Conservation (phyloP, 305 asterid species). For the Solanum hybrid region DNA sequence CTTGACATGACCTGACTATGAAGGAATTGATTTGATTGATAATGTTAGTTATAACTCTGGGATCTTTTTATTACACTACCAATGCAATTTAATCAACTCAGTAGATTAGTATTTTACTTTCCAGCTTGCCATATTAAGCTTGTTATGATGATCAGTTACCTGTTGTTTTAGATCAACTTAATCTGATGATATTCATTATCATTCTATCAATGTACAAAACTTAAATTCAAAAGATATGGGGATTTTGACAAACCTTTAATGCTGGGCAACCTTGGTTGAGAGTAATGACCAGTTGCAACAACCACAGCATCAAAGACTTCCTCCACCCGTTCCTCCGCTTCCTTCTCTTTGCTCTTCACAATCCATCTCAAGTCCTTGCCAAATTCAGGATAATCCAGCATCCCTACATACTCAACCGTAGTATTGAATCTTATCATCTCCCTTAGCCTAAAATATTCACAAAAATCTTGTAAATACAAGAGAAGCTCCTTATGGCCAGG, state of each 20-base stretch:
- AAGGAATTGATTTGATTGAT: background rate
- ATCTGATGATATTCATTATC: background rate
- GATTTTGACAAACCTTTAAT: conserved; percentile 39
- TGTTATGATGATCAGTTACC: background rate
- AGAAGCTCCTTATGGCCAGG: conserved; percentile 71
- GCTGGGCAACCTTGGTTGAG: conserved; percentile 62
- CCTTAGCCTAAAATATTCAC: conserved; percentile 55
- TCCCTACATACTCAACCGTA: conserved; percentile 50
- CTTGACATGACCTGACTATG: background rate
- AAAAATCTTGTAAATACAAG: conserved; percentile 57
- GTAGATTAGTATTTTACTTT: background rate
- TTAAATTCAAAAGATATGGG: background rate
- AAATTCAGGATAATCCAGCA: conserved; percentile 28
- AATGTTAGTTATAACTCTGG: background rate
- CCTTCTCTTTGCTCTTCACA: conserved; percentile 39
- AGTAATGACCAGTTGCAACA: conserved; percentile 91
- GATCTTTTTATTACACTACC: background rate
- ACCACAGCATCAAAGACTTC: conserved; percentile 77
- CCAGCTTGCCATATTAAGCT: background rate
- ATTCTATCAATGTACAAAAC: background rate
- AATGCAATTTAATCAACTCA: background rate
- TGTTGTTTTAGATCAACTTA: background rate
- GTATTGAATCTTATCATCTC: conserved; percentile 66
- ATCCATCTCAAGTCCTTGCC: conserved; percentile 54
- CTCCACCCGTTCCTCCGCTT: conserved; percentile 29